Conservation (phyloP, 23 red algal genomes). For the Gracilariopsis chorda region DNA sequence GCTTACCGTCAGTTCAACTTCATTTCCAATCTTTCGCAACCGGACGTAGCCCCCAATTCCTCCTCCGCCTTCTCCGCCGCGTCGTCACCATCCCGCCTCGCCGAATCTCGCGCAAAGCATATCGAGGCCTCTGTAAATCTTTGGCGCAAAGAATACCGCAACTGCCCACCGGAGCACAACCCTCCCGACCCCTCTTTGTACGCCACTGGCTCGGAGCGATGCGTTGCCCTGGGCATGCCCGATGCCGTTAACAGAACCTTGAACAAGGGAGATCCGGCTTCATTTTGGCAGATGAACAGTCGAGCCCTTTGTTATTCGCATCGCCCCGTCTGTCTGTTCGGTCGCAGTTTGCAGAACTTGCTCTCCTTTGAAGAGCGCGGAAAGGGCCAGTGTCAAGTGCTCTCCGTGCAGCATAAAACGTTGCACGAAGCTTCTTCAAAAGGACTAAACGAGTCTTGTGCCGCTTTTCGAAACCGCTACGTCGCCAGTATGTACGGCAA, state of each 20-base stretch:
- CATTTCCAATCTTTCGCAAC: background rate
- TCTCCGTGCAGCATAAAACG: background rate
- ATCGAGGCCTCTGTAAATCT: conserved; percentile 43
- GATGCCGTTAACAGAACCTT: conserved; percentile 5
- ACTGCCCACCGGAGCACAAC: conserved; percentile 34
- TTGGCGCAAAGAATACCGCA: conserved; percentile 20
- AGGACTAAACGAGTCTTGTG: conserved; percentile 33
- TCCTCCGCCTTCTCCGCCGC: background rate
- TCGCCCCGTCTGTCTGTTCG: conserved; percentile 38
- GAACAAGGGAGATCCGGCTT: background rate
- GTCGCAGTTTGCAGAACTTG: conserved; percentile 25
- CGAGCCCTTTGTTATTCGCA: conserved; percentile 50
- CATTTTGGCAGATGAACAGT: conserved; percentile 72
- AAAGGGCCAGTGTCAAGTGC: conserved; percentile 21
- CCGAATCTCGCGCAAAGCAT: no score
- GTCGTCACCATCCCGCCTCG: background rate
- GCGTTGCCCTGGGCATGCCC: conserved; percentile 25
- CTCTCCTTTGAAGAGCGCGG: conserved; percentile 47
- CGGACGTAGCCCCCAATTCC: background rate
- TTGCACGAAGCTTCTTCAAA: background rate
- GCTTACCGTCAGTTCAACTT: background rate
- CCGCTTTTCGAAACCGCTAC: conserved; percentile 18
- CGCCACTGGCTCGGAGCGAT: conserved; percentile 47
- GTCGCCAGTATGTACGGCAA: conserved; percentile 57
- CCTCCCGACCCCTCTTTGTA: conserved; percentile 12